Conservation (phyloP, 164 flowering plant genomes). For the Warburgia ugandensis region DNA sequence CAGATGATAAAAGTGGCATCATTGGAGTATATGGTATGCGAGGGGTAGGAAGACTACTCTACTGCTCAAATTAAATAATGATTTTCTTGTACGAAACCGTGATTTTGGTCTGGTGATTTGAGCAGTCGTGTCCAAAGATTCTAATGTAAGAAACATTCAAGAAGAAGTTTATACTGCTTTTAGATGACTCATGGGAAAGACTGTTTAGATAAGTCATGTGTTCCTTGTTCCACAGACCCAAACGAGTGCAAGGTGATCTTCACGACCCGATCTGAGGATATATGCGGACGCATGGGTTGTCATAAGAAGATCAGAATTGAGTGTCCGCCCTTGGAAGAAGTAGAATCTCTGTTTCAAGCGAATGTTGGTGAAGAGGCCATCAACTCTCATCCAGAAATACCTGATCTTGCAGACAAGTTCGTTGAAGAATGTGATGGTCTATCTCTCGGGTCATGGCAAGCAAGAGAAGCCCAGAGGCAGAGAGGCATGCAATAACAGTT, state of each 20-base stretch:
- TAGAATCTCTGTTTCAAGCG: slow-evolving; percentile 6
- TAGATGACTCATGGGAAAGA: slow-evolving; percentile 13
- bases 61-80: slow-evolving; percentile 1
- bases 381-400: no score
- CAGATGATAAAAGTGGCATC: neutral
- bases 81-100: no score
- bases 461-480: neutral
- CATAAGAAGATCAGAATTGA: slow-evolving; percentile 7
- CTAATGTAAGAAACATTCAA: neutral
- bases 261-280: neutral
- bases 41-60: slow-evolving; percentile 13
- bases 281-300: slow-evolving; percentile 6
- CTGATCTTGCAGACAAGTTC: neutral
- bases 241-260: slow-evolving; percentile 5
- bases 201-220: neutral
- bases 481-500: slow-evolving; percentile 6
- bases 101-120: no score
- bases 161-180: slow-evolving; percentile 7
- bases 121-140: slow-evolving; percentile 1
- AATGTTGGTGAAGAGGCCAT: slow-evolving; percentile 5
- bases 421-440: slow-evolving; percentile 6
- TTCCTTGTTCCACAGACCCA: neutral
- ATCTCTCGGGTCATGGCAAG: slow-evolving; percentile 11
- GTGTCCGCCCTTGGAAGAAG: neutral
- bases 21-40: slow-evolving; percentile 12